phyloP scores from a whole-genome alignment of 2,329 filamentous ascomycete species.

The Celoporthe dispersa region DNA sequence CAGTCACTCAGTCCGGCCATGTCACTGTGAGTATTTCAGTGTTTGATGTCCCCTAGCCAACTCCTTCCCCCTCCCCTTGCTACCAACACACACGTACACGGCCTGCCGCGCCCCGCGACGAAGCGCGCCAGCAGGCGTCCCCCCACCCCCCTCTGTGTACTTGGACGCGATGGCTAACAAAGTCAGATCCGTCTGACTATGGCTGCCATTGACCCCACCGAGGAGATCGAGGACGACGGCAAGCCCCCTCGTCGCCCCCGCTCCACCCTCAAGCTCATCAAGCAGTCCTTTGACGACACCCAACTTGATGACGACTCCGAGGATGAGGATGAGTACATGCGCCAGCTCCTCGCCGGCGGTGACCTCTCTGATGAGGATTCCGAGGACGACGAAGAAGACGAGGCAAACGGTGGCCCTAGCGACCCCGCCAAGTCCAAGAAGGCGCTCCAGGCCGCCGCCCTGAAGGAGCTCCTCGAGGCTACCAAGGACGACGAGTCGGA shows the following conservation, averaged over 20 bases:
- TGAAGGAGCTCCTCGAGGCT: slow-evolving; percentile 76
- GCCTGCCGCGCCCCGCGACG: neutral
- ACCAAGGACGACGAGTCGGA: slow-evolving; percentile 61
- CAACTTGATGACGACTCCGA: slow-evolving; percentile 61
- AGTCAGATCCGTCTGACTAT: slow-evolving; percentile 93
- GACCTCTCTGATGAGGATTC: slow-evolving; percentile 58
- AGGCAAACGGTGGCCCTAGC: slow-evolving; percentile 86
- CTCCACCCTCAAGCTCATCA: slow-evolving; percentile 90
- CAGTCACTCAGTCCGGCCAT: slow-evolving; percentile 77
- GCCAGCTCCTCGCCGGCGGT: slow-evolving; percentile 52
- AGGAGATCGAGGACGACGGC: slow-evolving; percentile 68
- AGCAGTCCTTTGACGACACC: slow-evolving; percentile 63
- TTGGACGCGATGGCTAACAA: slow-evolving; percentile 21
- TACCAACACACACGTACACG: neutral
- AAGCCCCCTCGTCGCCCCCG: slow-evolving; percentile 68
- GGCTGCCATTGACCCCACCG: slow-evolving; percentile 94
- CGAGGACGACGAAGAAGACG: slow-evolving; percentile 64
- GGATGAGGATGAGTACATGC: slow-evolving; percentile 69
- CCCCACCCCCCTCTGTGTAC: neutral
- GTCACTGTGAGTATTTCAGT: slow-evolving; percentile 71
- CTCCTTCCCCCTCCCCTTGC: neutral
- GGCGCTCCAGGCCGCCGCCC: slow-evolving; percentile 76
- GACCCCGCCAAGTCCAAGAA: slow-evolving; percentile 90
- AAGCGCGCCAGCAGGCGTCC: slow-evolving; percentile 22
- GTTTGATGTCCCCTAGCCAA: neutral